Conservation (phyloP, 2,329 filamentous ascomycete species). For the Ophiostoma ulmi region DNA sequence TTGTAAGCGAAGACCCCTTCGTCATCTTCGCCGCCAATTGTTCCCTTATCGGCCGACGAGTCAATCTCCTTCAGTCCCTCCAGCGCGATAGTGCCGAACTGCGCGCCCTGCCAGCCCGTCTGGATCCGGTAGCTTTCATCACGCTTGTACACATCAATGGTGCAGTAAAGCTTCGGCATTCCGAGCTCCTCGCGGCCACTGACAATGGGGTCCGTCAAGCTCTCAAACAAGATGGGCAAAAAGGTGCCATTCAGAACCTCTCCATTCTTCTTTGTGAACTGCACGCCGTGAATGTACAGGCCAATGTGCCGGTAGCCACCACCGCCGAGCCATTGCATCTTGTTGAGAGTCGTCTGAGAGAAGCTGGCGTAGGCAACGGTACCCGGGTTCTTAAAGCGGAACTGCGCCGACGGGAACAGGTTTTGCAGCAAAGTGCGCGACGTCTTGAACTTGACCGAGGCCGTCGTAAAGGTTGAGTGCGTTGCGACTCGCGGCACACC, state of each 20-base stretch:
- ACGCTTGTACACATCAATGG: constrained; percentile 42
- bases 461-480: constrained; percentile 38
- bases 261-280: constrained; percentile 50
- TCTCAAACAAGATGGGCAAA: constrained; percentile 55
- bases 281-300: constrained; percentile 58
- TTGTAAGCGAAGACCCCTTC: constrained; percentile 51
- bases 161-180: constrained; percentile 55
- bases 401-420: constrained; percentile 41
- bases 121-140: constrained; percentile 37
- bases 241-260: constrained; percentile 47
- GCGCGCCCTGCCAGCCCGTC: constrained; percentile 39
- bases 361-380: constrained; percentile 44
- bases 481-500: constrained; percentile 33
- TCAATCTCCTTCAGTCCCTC: constrained; percentile 27
- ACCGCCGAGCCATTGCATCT: constrained; percentile 58
- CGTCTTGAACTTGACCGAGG: constrained; percentile 47
- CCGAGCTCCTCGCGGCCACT: constrained; percentile 57
- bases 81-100: constrained; percentile 29
- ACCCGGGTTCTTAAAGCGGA: constrained; percentile 40
- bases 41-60: constrained; percentile 17
- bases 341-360: constrained; percentile 40
- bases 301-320: constrained; percentile 54
- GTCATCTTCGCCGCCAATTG: constrained; percentile 37
- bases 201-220: constrained; percentile 54
- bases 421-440: constrained; percentile 46